These are phyloP conservation scores for Eucalyptus curtisii DNA, from an alignment of 345 rosid species.

Conservation along the genomic window DNA sequence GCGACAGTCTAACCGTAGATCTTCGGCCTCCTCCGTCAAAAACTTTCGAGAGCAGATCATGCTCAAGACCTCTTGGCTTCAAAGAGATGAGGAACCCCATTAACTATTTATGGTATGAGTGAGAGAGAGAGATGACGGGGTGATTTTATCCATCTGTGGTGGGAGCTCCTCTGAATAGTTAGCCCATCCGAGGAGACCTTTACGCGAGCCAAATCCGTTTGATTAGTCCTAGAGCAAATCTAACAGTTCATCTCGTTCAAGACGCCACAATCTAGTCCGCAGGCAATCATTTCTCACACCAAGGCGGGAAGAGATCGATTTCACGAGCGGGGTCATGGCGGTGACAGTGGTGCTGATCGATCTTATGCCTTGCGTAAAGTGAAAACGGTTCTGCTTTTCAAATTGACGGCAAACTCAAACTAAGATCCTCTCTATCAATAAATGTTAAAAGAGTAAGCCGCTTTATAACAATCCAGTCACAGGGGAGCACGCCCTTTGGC, in stretches of 20 bases:
- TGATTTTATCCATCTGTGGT: background rate
- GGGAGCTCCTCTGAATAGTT: background rate
- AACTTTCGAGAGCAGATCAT: background rate
- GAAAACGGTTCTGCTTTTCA: background rate
- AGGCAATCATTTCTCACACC: background rate
- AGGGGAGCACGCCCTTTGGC: background rate
- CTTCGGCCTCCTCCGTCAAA: background rate
- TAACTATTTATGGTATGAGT: background rate
- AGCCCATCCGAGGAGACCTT: background rate
- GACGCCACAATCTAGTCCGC: background rate
- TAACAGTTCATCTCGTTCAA: background rate
- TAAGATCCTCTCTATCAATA: background rate
- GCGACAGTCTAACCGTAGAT: background rate
- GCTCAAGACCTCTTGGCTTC: background rate
- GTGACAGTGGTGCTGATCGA: background rate
- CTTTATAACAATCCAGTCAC: background rate
- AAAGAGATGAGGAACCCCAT: background rate
- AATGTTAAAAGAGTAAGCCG: too few relatives aligned
- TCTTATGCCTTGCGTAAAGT: background rate
- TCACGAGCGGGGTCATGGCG: background rate
- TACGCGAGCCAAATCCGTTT: background rate
- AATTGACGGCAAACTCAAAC: background rate
- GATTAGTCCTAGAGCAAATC: background rate
- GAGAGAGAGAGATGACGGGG: background rate
- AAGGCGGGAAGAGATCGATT: background rate